Percentiles rank a stretch among this genome's conserved stretches.
Conservation (phyloP, 192 early-diverging fungal genomes). For the Backusella psychrophila region DNA sequence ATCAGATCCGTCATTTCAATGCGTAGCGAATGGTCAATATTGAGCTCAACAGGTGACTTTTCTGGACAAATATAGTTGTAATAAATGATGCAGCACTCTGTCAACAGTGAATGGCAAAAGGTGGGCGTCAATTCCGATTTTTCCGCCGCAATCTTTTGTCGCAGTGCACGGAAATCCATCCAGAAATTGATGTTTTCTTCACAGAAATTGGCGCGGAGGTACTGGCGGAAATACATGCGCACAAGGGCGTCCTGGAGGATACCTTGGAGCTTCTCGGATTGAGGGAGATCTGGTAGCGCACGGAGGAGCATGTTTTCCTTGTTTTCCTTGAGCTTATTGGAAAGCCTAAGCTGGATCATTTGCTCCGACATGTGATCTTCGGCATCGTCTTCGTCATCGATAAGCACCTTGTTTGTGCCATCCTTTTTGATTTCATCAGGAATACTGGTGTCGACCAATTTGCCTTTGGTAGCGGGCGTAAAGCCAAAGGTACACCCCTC, state of each 20-base stretch:
- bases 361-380: not conserved
- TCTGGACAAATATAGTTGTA: conserved; percentile 43
- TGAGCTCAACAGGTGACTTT: conserved; percentile 42
- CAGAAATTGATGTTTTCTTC: conserved; percentile 71
- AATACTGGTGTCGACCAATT: not conserved
- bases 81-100: conserved; percentile 46
- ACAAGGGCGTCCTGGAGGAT: conserved; percentile 54
- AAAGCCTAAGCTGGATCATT: not conserved
- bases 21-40: conserved; percentile 46
- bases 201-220: conserved; percentile 61
- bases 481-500: not conserved
- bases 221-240: conserved; percentile 54
- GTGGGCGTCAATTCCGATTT: not conserved
- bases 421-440: not conserved
- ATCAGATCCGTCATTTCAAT: conserved; percentile 45
- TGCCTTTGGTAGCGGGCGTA: not conserved
- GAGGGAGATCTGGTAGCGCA: not conserved
- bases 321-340: not conserved
- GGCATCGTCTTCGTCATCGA: not conserved
- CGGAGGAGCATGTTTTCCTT: not conserved
- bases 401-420: not conserved
- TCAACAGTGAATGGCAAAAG: conserved; percentile 31
- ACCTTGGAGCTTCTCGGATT: conserved; percentile 45
- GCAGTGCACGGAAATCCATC: conserved; percentile 45
- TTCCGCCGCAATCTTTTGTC: conserved; percentile 24